phyloP scores from a whole-genome alignment of 2,329 filamentous ascomycete genomes.

The Orbilia quercus region DNA sequence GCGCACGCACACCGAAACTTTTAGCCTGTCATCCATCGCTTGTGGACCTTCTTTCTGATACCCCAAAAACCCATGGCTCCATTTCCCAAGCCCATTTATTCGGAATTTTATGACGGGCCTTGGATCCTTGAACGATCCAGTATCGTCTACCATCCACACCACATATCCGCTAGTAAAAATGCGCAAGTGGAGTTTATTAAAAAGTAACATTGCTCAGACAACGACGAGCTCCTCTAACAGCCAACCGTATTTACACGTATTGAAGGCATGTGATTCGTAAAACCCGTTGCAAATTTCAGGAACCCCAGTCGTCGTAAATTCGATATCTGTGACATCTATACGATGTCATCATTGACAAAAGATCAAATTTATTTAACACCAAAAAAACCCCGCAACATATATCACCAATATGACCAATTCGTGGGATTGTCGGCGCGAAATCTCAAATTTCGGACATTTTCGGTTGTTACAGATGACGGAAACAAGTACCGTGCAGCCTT shows the following conservation, averaged over 20 bases:
- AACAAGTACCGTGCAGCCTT: constrained; percentile 43
- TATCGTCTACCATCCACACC: constrained; percentile 22
- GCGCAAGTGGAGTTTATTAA: neutral
- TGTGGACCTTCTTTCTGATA: constrained; percentile 23
- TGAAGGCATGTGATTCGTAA: neutral
- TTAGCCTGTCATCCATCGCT: constrained; percentile 31
- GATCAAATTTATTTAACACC: neutral
- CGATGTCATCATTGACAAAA: constrained; percentile 9
- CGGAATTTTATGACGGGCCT: constrained; percentile 50
- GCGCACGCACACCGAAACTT: constrained; percentile 18
- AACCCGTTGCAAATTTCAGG: no score
- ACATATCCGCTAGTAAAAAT: constrained; percentile 17
- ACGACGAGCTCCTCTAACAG: constrained; percentile 25
- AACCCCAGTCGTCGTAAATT: neutral
- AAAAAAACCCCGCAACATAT: no score
- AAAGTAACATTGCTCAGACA: neutral
- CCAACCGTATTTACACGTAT: neutral
- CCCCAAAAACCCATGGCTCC: constrained; percentile 34
- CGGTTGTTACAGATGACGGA: constrained; percentile 33
- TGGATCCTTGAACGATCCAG: constrained; percentile 39
- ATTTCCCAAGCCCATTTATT: constrained; percentile 51
- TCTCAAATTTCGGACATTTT: constrained; percentile 18
- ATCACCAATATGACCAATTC: no score
- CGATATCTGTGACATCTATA: constrained; percentile 11
- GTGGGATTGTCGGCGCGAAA: neutral